Evolutionary conservation across 768 basidiomycete species (phyloP).

Genomic region (Lentinula boryana): DNA sequence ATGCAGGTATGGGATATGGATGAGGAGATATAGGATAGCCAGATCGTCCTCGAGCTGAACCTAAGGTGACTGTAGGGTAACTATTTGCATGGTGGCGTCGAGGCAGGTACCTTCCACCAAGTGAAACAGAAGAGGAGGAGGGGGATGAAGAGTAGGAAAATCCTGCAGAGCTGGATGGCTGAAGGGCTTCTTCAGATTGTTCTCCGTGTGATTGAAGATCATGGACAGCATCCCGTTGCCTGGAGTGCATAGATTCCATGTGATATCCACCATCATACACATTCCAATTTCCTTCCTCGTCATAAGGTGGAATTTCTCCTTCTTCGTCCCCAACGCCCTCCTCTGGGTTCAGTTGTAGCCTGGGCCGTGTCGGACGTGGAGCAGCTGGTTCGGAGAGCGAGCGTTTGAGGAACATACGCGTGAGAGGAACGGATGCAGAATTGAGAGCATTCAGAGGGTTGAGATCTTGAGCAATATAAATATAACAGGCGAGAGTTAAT

Average conservation of each 20-base stretch:
- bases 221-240: too few species aligned
- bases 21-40: background rate
- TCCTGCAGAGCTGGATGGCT: background rate
- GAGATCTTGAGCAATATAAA: background rate
- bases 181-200: background rate
- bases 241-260: background rate
- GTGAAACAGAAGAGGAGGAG: background rate
- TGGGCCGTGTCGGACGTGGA: background rate
- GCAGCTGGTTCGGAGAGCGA: slow-evolving; percentile 1
- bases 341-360: background rate
- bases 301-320: background rate
- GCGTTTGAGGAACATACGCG: slow-evolving; percentile 2
- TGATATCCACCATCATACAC: background rate
- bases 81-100: background rate
- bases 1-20: background rate
- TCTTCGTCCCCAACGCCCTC: background rate
- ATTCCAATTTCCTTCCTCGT: background rate
- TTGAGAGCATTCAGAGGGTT: background rate
- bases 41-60: background rate
- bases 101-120: background rate
- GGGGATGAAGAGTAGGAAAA: background rate
- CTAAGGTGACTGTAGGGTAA: background rate
- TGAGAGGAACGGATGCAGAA: background rate
- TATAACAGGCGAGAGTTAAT: background rate
- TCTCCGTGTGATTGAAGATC: background rate